These are phyloP conservation scores for Zopfia rhizophila DNA, from an alignment of 2,329 filamentous ascomycete species.

Conservation along the genomic window DNA sequence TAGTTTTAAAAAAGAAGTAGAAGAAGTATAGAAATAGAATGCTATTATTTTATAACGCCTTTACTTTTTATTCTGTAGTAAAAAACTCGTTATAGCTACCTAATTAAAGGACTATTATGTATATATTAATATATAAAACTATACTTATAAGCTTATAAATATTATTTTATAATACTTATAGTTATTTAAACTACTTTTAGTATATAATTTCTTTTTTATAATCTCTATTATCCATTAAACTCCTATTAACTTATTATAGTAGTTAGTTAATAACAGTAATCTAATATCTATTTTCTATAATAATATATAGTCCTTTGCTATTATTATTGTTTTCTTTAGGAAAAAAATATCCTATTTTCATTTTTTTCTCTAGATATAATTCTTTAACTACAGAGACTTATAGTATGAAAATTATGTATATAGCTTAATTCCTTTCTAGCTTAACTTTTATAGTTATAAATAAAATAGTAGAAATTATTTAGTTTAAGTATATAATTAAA, in stretches of 20 bases:
- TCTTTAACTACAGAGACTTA: constrained; percentile 41
- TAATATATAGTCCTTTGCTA: constrained; percentile 32
- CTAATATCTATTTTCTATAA: constrained; percentile 49
- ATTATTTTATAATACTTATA: constrained; percentile 37
- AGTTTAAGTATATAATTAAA: constrained; percentile 45
- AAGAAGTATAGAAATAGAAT: constrained; percentile 40
- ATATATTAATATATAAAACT: constrained; percentile 40
- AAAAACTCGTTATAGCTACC: constrained; percentile 47
- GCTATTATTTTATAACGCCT: constrained; percentile 43
- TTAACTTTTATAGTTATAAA: constrained; percentile 42
- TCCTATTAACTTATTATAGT: too few species aligned
- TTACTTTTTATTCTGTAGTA: constrained; percentile 46
- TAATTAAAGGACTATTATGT: constrained; percentile 44
- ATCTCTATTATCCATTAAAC: too few species aligned
- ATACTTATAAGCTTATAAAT: constrained; percentile 33
- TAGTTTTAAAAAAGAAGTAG: constrained; percentile 35
- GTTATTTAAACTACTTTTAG: constrained; percentile 38
- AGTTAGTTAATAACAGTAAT: constrained; percentile 47
- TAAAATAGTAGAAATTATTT: constrained; percentile 47
- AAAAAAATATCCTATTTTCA: constrained; percentile 38
- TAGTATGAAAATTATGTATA: constrained; percentile 45
- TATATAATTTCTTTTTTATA: too few species aligned
- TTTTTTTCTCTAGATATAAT: constrained; percentile 37
- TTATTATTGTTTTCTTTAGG: constrained; percentile 42
- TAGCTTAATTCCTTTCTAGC: constrained; percentile 48